A percentile compares a stretch with the other conserved stretches of the same genome.
phyloP scores from a whole-genome alignment of 352 stramenopile species.

The Phytopythium helicoides region DNA sequence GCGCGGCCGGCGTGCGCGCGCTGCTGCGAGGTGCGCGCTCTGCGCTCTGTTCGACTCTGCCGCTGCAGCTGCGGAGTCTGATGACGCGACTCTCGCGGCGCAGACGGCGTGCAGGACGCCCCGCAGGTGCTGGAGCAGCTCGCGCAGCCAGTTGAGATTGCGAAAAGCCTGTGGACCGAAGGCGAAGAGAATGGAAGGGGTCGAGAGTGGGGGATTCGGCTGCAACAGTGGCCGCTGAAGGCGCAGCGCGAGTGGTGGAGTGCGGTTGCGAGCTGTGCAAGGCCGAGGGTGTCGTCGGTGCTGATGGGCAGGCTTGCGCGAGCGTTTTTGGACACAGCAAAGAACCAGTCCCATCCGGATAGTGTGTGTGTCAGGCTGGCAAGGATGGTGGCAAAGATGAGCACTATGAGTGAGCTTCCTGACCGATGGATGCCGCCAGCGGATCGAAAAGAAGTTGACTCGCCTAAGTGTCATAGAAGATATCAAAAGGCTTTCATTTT shows the following conservation, averaged over 20 bases:
- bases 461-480: not conserved
- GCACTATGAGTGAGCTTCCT: not conserved
- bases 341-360: slow-evolving; percentile 11
- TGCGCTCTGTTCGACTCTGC: not conserved
- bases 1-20: slow-evolving; percentile 34
- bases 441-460: no score
- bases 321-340: slow-evolving; percentile 19
- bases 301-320: slow-evolving; percentile 15
- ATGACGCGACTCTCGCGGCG: not conserved
- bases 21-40: slow-evolving; percentile 31
- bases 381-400: slow-evolving; percentile 11
- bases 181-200: not conserved
- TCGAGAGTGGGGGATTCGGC: slow-evolving; percentile 25
- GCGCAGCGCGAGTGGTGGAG: slow-evolving; percentile 66
- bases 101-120: slow-evolving; percentile 38
- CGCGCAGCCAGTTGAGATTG: slow-evolving; percentile 13
- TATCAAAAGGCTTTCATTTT: slow-evolving; percentile 15
- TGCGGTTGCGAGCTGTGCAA: slow-evolving; percentile 28
- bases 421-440: no score
- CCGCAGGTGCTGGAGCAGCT: slow-evolving; percentile 31
- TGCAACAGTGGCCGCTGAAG: slow-evolving; percentile 37
- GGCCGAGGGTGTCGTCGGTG: slow-evolving; percentile 5
- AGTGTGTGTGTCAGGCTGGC: slow-evolving; percentile 26
- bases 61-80: not conserved
- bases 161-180: slow-evolving; percentile 5